Percentiles rank a stretch among this genome's conserved stretches.
phyloP scores from a whole-genome alignment of 192 early-diverging fungal species.

The Coemansia sp. region DNA sequence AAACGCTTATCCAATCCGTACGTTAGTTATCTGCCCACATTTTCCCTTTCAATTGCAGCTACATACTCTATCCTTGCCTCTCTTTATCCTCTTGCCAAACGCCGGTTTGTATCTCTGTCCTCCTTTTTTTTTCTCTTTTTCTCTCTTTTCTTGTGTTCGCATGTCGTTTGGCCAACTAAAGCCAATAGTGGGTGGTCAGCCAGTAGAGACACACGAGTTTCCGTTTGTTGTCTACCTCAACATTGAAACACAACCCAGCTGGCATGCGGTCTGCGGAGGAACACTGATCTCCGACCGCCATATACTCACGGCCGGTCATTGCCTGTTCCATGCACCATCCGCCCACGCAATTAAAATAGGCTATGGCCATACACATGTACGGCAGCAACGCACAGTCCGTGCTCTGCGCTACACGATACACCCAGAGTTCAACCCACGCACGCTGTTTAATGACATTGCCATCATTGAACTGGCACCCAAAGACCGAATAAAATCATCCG shows the following conservation, averaged over 20 bases:
- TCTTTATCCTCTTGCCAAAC: too few relatives aligned
- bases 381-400: conserved; percentile 1
- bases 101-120: background rate
- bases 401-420: conserved; percentile 7
- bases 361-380: conserved; percentile 16
- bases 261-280: conserved; percentile 47
- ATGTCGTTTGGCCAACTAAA: conserved; percentile 37
- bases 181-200: conserved; percentile 40
- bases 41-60: too few relatives aligned
- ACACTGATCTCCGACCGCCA: conserved; percentile 31
- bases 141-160: background rate
- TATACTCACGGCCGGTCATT: conserved; percentile 51
- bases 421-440: conserved; percentile 20
- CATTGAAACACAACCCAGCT: conserved; percentile 32
- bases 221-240: conserved; percentile 46
- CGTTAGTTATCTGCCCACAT: too few relatives aligned
- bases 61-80: too few relatives aligned
- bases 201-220: conserved; percentile 18
- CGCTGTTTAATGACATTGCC: conserved; percentile 47
- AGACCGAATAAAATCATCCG: conserved; percentile 2
- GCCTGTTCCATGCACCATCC: conserved; percentile 22
- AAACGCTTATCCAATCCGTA: too few relatives aligned
- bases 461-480: conserved; percentile 21
- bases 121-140: background rate
- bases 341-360: conserved; percentile 14